A percentile compares a stretch with the other conserved stretches of the same genome.
These are phyloP conservation scores for Aurifilum marmelostoma DNA, from an alignment of 2,329 filamentous ascomycete genomes.

Conservation along the genomic window DNA sequence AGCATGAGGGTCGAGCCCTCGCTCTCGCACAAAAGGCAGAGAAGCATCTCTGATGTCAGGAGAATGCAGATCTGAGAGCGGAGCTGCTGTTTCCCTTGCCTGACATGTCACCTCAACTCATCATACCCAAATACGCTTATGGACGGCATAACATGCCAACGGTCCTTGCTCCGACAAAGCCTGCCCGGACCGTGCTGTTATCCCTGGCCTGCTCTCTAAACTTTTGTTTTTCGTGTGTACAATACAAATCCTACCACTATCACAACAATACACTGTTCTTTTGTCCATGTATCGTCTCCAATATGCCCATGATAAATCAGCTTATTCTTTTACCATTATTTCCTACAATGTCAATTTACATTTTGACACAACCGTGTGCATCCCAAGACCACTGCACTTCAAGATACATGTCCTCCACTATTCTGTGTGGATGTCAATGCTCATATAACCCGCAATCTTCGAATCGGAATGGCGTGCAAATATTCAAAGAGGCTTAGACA, in stretches of 20 bases:
- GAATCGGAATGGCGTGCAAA: background rate
- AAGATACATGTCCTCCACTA: too few relatives aligned
- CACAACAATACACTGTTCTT: background rate
- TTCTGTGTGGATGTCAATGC: too few relatives aligned
- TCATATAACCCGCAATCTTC: background rate
- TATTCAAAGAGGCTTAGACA: conserved; percentile 6
- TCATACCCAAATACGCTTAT: conserved; percentile 44
- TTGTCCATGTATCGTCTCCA: background rate
- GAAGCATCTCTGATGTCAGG: conserved; percentile 62
- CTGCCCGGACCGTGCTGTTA: conserved; percentile 17
- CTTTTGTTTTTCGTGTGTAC: background rate
- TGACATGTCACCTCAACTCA: background rate
- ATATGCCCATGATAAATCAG: conserved; percentile 1
- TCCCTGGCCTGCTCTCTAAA: conserved; percentile 26
- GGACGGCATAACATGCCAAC: conserved; percentile 47
- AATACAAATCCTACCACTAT: background rate
- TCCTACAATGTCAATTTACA: background rate
- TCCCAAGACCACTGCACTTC: background rate
- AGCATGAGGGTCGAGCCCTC: conserved; percentile 39
- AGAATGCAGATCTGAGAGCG: conserved; percentile 39
- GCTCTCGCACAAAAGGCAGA: conserved; percentile 57
- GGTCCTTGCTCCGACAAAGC: background rate
- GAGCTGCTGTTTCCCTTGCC: background rate
- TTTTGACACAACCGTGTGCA: background rate
- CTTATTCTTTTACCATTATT: background rate